Evolutionary conservation across 2,329 filamentous ascomycete genomes (phyloP).

Genomic region (Aspergillus spinulosporus): DNA sequence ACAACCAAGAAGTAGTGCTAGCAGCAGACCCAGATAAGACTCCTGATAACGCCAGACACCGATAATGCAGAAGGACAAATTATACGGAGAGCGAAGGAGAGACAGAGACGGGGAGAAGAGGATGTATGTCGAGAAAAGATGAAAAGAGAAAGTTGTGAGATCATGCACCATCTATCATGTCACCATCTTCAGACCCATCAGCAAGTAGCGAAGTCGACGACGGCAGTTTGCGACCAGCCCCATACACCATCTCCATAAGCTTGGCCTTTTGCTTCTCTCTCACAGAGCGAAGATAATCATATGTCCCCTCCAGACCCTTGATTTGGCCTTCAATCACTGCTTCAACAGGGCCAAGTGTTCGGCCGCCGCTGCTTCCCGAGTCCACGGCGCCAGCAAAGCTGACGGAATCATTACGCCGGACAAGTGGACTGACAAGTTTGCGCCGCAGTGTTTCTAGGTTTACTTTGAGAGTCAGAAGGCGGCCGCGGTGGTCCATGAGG

Average conservation of each 20-base stretch:
- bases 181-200: constrained; percentile 23
- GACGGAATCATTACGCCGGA: constrained; percentile 63
- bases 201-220: constrained; percentile 29
- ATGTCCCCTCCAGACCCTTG: constrained; percentile 74
- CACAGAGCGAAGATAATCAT: constrained; percentile 72
- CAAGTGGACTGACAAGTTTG: constrained; percentile 80
- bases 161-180: constrained; percentile 21
- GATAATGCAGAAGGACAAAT: constrained; percentile 3
- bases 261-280: constrained; percentile 79
- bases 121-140: background rate
- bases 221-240: constrained; percentile 41
- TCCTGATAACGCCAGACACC: constrained; percentile 6
- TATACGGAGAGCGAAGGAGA: background rate
- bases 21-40: constrained; percentile 4
- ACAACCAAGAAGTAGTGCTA: background rate
- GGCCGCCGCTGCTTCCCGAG: constrained; percentile 48
- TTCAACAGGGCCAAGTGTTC: constrained; percentile 55
- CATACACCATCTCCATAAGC: constrained; percentile 77
- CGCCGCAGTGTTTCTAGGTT: constrained; percentile 81
- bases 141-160: background rate
- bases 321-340: constrained; percentile 77
- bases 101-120: background rate
- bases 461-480: constrained; percentile 78
- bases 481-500: constrained; percentile 81
- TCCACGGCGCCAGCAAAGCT: constrained; percentile 36